A percentile compares a stretch with the other conserved stretches of the same genome.
Evolutionary conservation across 805 yeast genomes (phyloP).

Genomic region (Barnettozyma californica): DNA sequence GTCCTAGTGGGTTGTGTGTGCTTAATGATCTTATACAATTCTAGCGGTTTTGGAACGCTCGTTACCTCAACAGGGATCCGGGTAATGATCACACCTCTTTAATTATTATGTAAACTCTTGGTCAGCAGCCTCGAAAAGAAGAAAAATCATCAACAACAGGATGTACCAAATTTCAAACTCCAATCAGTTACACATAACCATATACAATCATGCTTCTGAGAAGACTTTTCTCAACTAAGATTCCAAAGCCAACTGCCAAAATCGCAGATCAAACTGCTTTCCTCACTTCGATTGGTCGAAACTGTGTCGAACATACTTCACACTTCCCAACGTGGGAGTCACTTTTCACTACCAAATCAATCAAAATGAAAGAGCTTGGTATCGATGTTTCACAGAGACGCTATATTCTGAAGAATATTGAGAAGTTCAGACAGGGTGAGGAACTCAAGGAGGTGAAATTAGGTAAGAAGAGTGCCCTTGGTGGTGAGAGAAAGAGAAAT

Average conservation of each 20-base stretch:
- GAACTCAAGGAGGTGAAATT: constrained; percentile 48
- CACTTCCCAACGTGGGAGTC: constrained; percentile 65
- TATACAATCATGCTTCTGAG: neutral
- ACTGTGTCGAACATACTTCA: constrained; percentile 60
- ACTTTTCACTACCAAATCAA: constrained; percentile 52
- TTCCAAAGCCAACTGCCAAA: constrained; percentile 45
- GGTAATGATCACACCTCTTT: neutral
- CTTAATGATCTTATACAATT: too few relatives aligned
- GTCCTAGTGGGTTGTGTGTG: neutral
- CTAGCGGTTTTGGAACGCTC: neutral
- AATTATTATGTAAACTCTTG: neutral
- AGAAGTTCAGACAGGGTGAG: constrained; percentile 55
- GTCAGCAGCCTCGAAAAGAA: neutral
- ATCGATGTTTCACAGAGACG: constrained; percentile 67
- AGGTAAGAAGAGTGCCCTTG: constrained; percentile 70
- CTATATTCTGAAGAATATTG: constrained; percentile 68
- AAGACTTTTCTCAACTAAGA: constrained; percentile 4
- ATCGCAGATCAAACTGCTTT: constrained; percentile 73
- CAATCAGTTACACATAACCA: neutral
- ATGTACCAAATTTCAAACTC: neutral
- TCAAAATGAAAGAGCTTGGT: constrained; percentile 67
- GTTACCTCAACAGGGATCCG: neutral
- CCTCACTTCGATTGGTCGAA: constrained; percentile 74
- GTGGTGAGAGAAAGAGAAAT: constrained; percentile 81
- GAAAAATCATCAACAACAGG: neutral